These are phyloP conservation scores for Calycina herbarum DNA, from an alignment of 2,329 filamentous ascomycete genomes.

Conservation along the genomic window DNA sequence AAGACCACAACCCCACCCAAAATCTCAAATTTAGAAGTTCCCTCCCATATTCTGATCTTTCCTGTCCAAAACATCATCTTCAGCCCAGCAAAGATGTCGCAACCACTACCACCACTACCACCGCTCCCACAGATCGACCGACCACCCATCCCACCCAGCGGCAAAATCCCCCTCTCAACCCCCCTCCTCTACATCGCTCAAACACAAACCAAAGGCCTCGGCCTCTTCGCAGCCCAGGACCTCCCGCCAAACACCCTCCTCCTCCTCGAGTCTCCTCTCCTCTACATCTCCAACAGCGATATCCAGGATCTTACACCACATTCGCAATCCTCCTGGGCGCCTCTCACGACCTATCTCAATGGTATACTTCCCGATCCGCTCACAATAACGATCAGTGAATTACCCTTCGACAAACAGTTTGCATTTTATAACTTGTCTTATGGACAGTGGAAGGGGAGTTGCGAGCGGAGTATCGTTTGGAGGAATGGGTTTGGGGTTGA, in stretches of 20 bases:
- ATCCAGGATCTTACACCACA: background rate
- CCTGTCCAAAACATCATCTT: too few relatives aligned
- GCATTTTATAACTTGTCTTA: background rate
- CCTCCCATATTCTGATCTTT: too few relatives aligned
- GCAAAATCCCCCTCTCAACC: background rate
- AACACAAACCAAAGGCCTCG: conserved; percentile 16
- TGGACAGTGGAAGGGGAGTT: conserved; percentile 14
- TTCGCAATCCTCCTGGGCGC: background rate
- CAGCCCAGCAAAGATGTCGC: too few relatives aligned
- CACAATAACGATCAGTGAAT: background rate
- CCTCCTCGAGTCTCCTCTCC: conserved; percentile 28
- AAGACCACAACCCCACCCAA: too few relatives aligned
- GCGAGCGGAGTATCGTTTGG: conserved; percentile 27
- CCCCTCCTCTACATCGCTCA: background rate
- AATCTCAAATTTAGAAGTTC: too few relatives aligned
- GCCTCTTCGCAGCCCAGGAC: conserved; percentile 28
- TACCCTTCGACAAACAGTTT: background rate
- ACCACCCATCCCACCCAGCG: background rate
- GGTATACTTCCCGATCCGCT: conserved; percentile 17
- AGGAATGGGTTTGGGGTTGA: conserved; percentile 30
- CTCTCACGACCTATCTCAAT: background rate
- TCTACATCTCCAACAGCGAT: conserved; percentile 17
- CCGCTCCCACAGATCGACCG: background rate
- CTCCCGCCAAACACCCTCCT: conserved; percentile 26
- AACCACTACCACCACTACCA: too few relatives aligned